Conservation (phyloP, 1,284 basidiomycete species). For the Wallemia mellicola region DNA sequence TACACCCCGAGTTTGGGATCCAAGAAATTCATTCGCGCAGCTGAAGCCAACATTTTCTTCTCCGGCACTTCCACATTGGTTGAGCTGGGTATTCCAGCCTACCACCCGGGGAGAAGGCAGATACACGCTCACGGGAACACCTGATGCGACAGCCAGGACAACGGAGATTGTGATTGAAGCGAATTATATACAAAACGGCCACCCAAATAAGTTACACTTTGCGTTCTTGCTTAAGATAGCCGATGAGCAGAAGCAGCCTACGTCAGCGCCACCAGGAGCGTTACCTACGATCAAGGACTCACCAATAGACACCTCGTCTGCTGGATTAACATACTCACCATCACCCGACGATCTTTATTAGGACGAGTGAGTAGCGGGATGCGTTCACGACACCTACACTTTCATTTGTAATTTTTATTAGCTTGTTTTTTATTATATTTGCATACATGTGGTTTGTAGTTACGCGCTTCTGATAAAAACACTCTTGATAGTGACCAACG, state of each 20-base stretch:
- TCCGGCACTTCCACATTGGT: slow-evolving; percentile 52
- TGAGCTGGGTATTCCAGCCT: slow-evolving; percentile 49
- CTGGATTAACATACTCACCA: not conserved
- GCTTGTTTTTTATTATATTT: not conserved
- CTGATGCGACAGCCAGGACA: not conserved
- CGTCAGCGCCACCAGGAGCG: not conserved
- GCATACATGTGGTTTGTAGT: not conserved
- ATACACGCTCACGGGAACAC: not conserved
- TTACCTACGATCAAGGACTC: not conserved
- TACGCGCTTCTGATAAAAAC: not conserved
- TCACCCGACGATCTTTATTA: not conserved
- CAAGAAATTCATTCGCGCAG: slow-evolving; percentile 53
- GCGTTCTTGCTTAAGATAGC: not conserved
- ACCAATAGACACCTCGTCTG: not conserved
- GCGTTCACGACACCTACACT: not conserved
- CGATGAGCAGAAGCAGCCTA: not conserved
- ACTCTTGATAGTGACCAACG: not conserved
- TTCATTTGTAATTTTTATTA: not conserved
- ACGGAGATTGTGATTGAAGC: not conserved
- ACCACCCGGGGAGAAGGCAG: not conserved
- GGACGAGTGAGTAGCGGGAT: not conserved
- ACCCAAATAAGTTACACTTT: not conserved
- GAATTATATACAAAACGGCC: not conserved
- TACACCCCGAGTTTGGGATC: slow-evolving; percentile 88
- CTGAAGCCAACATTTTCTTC: slow-evolving; percentile 50